These are phyloP conservation scores for Saturnispora ahearnii DNA, from an alignment of 805 yeast species.

Conservation along the genomic window DNA sequence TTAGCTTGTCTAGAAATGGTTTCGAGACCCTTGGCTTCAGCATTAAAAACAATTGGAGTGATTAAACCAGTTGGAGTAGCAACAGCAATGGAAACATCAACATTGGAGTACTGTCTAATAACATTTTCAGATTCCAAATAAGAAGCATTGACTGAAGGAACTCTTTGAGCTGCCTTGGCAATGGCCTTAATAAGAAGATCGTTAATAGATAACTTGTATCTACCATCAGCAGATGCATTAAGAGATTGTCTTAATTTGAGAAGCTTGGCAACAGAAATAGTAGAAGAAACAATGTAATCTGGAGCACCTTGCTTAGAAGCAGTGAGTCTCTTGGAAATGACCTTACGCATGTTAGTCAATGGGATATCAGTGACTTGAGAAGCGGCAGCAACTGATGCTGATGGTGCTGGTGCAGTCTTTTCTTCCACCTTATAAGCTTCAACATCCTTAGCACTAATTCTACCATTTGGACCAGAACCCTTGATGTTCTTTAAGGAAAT, in stretches of 20 bases:
- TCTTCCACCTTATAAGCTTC: conserved; percentile 38
- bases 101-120: conserved; percentile 84
- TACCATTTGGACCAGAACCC: conserved; percentile 94
- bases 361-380: conserved; percentile 73
- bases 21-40: conserved; percentile 78
- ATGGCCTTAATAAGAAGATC: conserved; percentile 92
- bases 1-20: conserved; percentile 76
- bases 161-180: conserved; percentile 80
- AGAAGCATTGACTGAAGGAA: conserved; percentile 89
- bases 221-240: conserved; percentile 76
- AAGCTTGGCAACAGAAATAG: conserved; percentile 78
- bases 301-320: conserved; percentile 85
- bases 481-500: conserved; percentile 72
- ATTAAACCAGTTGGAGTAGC: conserved; percentile 96
- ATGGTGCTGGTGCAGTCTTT: conserved; percentile 30
- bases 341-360: conserved; percentile 84
- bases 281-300: conserved; percentile 84
- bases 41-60: conserved; percentile 90
- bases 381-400: conserved; percentile 36
- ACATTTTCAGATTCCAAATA: conserved; percentile 87
- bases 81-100: conserved; percentile 97
- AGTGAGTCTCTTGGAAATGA: conserved; percentile 81
- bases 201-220: conserved; percentile 86
- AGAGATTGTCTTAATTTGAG: conserved; percentile 86
- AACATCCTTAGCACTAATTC: conserved; percentile 86